phyloP scores from a whole-genome alignment of 257 asterid species.

The Solanum chilense region DNA sequence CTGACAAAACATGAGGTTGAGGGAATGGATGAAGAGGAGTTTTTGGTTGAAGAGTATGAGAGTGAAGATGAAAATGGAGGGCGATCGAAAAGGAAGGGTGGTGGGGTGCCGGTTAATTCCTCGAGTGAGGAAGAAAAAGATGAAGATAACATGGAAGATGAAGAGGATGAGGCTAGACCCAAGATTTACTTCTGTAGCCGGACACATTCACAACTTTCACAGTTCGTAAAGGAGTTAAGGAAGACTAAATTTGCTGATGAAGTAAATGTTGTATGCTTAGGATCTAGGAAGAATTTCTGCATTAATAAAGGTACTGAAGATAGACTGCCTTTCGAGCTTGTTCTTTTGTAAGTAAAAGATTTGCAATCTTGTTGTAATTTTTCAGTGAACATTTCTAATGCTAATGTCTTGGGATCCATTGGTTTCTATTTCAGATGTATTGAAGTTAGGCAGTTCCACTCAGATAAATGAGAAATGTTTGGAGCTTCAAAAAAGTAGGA shows the following conservation, averaged over 20 bases:
- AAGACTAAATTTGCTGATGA: slow-evolving; percentile 72
- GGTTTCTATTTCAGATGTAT: slow-evolving; percentile 46
- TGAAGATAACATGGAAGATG: slow-evolving; percentile 19
- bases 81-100: slow-evolving; percentile 43
- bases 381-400: neutral
- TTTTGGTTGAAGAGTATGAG: slow-evolving; percentile 75
- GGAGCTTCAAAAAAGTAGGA: slow-evolving; percentile 85
- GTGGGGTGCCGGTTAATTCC: slow-evolving; percentile 24
- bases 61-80: slow-evolving; percentile 57
- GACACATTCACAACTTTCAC: slow-evolving; percentile 97
- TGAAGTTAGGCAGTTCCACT: slow-evolving; percentile 55
- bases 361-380: neutral
- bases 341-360: neutral
- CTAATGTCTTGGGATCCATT: neutral
- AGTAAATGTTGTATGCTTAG: slow-evolving; percentile 74
- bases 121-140: slow-evolving; percentile 74
- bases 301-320: slow-evolving; percentile 66
- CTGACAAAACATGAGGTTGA: slow-evolving; percentile 20
- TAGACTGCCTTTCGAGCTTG: neutral
- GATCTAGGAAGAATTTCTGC: slow-evolving; percentile 87
- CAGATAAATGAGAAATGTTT: slow-evolving; percentile 81
- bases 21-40: slow-evolving; percentile 54
- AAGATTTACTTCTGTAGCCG: slow-evolving; percentile 88
- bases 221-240: slow-evolving; percentile 85
- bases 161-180: slow-evolving; percentile 44